Evolutionary conservation across 306 rosid species (phyloP).

Genomic region (Fagus crenata): DNA sequence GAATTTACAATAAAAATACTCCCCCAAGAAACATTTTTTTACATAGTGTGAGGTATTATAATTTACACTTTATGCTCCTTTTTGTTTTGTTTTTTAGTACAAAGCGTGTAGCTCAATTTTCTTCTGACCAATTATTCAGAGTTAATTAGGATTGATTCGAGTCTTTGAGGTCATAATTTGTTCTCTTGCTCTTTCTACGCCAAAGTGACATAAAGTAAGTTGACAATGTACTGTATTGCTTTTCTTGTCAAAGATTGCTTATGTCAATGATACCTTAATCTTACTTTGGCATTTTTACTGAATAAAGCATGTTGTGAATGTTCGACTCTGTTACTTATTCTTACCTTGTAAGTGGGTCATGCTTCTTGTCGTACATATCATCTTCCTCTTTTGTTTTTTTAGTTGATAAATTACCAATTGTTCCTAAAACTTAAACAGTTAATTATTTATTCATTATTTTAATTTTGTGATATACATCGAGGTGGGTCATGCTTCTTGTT

Average conservation of each 20-base stretch:
- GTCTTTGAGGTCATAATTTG: slow-evolving; percentile 24
- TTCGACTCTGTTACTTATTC: neutral
- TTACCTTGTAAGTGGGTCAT: neutral
- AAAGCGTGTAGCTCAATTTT: slow-evolving; percentile 31
- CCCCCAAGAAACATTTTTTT: slow-evolving; percentile 30
- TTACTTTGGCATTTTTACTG: slow-evolving; percentile 14
- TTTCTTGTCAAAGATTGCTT: neutral
- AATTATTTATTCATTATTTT: no score
- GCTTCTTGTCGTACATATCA: neutral
- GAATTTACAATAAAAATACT: slow-evolving; percentile 28
- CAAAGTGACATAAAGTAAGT: slow-evolving; percentile 13
- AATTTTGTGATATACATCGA: neutral
- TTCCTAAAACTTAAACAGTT: no score
- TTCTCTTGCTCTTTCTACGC: slow-evolving; percentile 9
- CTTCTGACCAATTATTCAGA: slow-evolving; percentile 6
- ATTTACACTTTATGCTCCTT: slow-evolving; percentile 26
- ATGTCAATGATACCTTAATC: neutral
- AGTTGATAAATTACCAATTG: neutral
- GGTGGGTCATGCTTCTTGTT: neutral
- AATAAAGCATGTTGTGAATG: neutral
- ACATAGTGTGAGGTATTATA: slow-evolving; percentile 20
- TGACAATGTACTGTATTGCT: slow-evolving; percentile 20
- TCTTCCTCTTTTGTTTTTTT: neutral
- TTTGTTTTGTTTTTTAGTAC: neutral
- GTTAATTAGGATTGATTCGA: slow-evolving; percentile 15